These are phyloP conservation scores for Colletotrichum tabaci DNA, from an alignment of 2,329 filamentous ascomycete genomes.

Conservation along the genomic window DNA sequence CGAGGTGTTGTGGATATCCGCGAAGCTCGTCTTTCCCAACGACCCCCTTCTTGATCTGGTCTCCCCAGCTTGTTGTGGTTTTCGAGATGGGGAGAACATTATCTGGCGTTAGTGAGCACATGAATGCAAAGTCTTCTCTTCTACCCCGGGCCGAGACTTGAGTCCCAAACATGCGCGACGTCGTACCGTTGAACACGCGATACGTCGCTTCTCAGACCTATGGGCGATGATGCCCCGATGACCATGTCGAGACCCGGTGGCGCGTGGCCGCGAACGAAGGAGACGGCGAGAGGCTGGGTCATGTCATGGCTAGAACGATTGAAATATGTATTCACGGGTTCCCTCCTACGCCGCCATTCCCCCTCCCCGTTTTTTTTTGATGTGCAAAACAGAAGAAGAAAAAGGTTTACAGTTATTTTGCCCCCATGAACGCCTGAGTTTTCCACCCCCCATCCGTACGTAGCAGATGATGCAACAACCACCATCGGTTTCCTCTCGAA, in stretches of 20 bases:
- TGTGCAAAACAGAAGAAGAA: conserved; percentile 3
- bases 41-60: not conserved
- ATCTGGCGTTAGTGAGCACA: conserved; percentile 9
- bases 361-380: conserved; percentile 8
- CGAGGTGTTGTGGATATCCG: not conserved
- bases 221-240: not conserved
- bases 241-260: not conserved
- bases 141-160: not conserved
- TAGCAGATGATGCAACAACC: conserved; percentile 25
- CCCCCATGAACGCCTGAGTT: conserved; percentile 27
- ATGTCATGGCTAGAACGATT: conserved; percentile 37
- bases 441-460: conserved; percentile 23
- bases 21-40: not conserved
- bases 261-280: not conserved
- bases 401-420: conserved; percentile 7
- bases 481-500: conserved; percentile 1
- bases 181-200: not conserved
- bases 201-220: not conserved
- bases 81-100: not conserved
- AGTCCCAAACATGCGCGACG: too few species aligned
- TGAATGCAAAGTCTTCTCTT: not conserved
- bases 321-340: conserved; percentile 38
- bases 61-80: not conserved
- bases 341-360: conserved; percentile 37
- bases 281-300: not conserved